Evolutionary conservation across 768 basidiomycete species (phyloP), one percentile per base, ranked within the genome.

Genomic region (Inosperma sp.): DNA sequence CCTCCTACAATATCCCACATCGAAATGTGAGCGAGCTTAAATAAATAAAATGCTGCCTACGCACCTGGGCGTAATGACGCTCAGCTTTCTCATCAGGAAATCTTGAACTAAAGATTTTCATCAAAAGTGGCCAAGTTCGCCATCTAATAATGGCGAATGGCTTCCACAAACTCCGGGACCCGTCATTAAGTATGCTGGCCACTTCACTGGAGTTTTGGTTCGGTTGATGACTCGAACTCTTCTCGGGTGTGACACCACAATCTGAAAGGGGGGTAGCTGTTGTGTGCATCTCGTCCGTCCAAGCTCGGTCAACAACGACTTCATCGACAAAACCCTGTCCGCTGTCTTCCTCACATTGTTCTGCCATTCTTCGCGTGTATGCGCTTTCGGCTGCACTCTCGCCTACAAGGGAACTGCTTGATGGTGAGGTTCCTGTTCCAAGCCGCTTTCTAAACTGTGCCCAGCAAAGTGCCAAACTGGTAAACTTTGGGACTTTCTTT

Each of bases 271-370:
- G 50, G 19, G 77, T 67, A 34, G 73, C 63, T 17, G 77, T 77
- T 45, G 72, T 81, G 62, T 75, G 79, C 54, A 77, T 71, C 53
- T 80, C 80, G 49, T 81, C 80, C 2, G 75, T 69, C 85, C 84
- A 86, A 26, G 74, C 68, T 40, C 86, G 76, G 64, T 90, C 87
- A 13, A 90, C 87, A 19, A 90, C 80, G 17, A 88, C 79, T 68
- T 86, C 79, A 64, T 90, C 79, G 7, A 88, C 80, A 46, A 72
- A 68, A 29, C 64, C 71, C 12, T 60, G 63, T 23, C 72, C 72
- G 22, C 5, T 25, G 14, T 64, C 60, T 27, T 61, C 53, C 6
- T 37, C 55, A 19, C 37, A 46, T 3, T 65, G 46, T 26, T 55
- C 53, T 14, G 48, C 65, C 22, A 55, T 40, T 12, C 58, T 63